Base-by-base conservation (phyloP, 768 basidiomycete species). In the Lactifluus echinatus region DNA sequence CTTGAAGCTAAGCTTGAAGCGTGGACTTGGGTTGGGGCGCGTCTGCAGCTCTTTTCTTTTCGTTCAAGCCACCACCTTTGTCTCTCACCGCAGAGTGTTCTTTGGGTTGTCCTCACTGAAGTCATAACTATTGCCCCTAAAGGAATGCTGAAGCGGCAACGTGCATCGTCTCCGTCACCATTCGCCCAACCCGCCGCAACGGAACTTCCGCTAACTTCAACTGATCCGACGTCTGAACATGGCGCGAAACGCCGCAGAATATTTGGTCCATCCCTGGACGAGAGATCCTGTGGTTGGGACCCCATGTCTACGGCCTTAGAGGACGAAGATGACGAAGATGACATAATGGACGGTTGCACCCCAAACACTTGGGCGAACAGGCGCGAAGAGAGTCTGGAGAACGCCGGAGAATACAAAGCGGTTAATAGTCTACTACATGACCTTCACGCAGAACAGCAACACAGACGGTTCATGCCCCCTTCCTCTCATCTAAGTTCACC, bases 371-470 rank as follows among this genome's bases (percentile, higher is more conserved):
- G 49, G 34, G 43, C 10, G 21, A 46, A 21, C 23, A 14, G 17
- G 7, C 14, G 11, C 8, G 72, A 37, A 21, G 45, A 21, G 4
- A 31, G 42, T 24, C n/a, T 43, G 23, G 31, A 46, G 29, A 19
- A 39, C 29, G 57, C 68, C 12, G 68, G 67, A 47, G 71, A 64
- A 71, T 91, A 90, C 72, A 77, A 78, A 66, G 71, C 74, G 31
- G 73, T 79, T 55, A 91, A 91, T 69, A 77, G 63, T 46, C 71
- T 87, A 61, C 78, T 91, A 36, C 81, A 85, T 55, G 82, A 89
- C 64, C 67, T 89, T 50, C 88, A 90, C 63, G 75, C 80, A 37
- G 74, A 84, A 23, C 77, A 85, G 62, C 80, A 85, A 53, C 84
- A 87, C 64, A 76, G 86, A 49, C 71, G 81, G 33, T 56, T 82